Evolutionary conservation across 768 basidiomycete species (phyloP).

Genomic region (Phlebiopsis gigantea): DNA sequence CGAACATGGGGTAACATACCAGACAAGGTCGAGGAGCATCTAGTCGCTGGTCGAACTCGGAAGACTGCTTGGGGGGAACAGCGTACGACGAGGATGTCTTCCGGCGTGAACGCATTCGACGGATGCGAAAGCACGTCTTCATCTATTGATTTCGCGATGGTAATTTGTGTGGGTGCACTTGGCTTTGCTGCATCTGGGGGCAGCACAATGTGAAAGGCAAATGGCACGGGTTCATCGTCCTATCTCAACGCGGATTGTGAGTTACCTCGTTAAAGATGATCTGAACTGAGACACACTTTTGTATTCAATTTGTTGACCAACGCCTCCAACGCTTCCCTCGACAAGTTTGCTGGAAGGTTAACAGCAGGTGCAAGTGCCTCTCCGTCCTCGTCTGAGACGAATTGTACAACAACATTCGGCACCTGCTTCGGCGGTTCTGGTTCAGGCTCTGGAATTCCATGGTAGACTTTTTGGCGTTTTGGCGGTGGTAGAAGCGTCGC

Average conservation of each 20-base stretch:
- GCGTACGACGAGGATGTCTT: slow-evolving; percentile 83
- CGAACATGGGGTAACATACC: slow-evolving; percentile 40
- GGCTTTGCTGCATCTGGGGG: slow-evolving; percentile 45
- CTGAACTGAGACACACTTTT: slow-evolving; percentile 43
- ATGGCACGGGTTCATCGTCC: slow-evolving; percentile 90
- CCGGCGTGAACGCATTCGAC: slow-evolving; percentile 67
- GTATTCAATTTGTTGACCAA: slow-evolving; percentile 85
- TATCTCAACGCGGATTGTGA: slow-evolving; percentile 21
- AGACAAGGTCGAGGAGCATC: slow-evolving; percentile 89
- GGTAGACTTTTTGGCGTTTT: slow-evolving; percentile 80
- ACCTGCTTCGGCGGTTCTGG: slow-evolving; percentile 41
- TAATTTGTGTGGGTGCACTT: slow-evolving; percentile 68
- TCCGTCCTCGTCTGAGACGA: slow-evolving; percentile 86
- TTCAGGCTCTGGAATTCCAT: slow-evolving; percentile 64
- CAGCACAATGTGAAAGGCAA: slow-evolving; percentile 80
- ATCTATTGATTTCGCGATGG: slow-evolving; percentile 80
- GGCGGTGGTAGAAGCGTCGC: slow-evolving; percentile 84
- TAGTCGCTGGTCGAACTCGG: slow-evolving; percentile 85
- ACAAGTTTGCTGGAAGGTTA: slow-evolving; percentile 83
- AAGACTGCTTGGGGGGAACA: slow-evolving; percentile 97
- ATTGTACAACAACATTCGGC: slow-evolving; percentile 83
- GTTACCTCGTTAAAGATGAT: slow-evolving; percentile 3
- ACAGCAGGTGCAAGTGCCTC: slow-evolving; percentile 79
- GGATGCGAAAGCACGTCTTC: slow-evolving; percentile 73
- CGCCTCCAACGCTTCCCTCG: slow-evolving; percentile 76